Base-by-base conservation (phyloP, 371 early-diverging fungal species). In the Mortierella sp. region DNA sequence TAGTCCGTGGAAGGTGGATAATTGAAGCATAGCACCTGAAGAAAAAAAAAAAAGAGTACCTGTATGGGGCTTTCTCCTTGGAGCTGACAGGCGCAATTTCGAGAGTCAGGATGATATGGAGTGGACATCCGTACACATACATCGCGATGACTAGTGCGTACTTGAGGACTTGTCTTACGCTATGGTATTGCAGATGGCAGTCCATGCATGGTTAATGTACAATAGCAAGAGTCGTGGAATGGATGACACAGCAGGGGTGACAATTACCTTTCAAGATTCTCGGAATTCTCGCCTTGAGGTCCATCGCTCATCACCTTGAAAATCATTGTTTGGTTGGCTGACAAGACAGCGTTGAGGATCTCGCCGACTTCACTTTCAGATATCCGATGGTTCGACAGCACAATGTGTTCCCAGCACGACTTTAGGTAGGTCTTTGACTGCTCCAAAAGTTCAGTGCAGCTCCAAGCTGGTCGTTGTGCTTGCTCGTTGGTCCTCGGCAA, bases 91-190 rank as follows among this genome's bases (percentile, higher is more conserved):
- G 65, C n/a, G 46, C 51, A 19, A 78, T 60, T 2, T 78, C 67
- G 3, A 63, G 52, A 27, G 27, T n/a, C 9, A 56, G 41, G 54
- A 67, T 57, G 19, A 52, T 19, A 10, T 56, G 54, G 10, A 67
- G 9, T 1, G 78, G 64, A 21, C 78, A 78, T 39, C 78, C 78
- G 31, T 58, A 63, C 12, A 52, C 54, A 39, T 67, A 78, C 61
- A 78, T 60, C n/a, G 42, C 21, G 21, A 78, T 60, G 21, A 42
- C 71, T 45, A 78, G 41, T 0, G 78, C 59, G 50, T 71, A 78
- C 58, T 64, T 59, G 46, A 78, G 64, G 5, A 78, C 24, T 13
- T 63, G 42, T 24, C 54, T 58, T 9, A 56, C 49, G 14, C 71
- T 76, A 47, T 26, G 8, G 18, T 6, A 8, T 28, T 16, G 21